These are phyloP conservation scores for Penicillium angulare DNA, from an alignment of 495 filamentous ascomycete genomes.

Conservation along the genomic window DNA sequence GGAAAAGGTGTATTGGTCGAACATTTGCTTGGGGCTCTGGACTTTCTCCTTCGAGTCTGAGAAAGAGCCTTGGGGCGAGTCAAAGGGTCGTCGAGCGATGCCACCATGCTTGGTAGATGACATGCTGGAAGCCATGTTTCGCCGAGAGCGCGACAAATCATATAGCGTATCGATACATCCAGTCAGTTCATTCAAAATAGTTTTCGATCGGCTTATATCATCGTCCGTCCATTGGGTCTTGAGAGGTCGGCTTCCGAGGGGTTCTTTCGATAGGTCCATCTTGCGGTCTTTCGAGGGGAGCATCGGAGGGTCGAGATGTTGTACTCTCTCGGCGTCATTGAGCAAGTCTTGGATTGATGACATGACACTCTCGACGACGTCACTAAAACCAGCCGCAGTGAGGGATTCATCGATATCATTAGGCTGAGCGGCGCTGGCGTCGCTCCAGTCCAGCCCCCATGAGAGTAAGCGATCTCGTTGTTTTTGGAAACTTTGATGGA, in stretches of 20 bases:
- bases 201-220: conserved; percentile 47
- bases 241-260: conserved; percentile 30
- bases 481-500: conserved; percentile 57
- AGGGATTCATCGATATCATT: conserved; percentile 85
- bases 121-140: conserved; percentile 46
- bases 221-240: conserved; percentile 51
- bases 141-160: conserved; percentile 75
- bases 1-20: conserved; percentile 17
- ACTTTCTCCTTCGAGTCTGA: conserved; percentile 35
- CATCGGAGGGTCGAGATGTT: conserved; percentile 50
- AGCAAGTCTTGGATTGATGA: conserved; percentile 83
- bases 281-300: conserved; percentile 38
- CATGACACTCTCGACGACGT: conserved; percentile 87
- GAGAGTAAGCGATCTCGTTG: conserved; percentile 66
- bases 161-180: conserved; percentile 87
- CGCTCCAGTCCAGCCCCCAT: conserved; percentile 92
- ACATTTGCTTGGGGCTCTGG: conserved; percentile 23
- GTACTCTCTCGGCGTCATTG: conserved; percentile 80
- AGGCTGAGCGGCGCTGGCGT: conserved; percentile 60
- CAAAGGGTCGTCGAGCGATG: conserved; percentile 29
- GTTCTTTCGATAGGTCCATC: conserved; percentile 36
- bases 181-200: conserved; percentile 74
- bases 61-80: conserved; percentile 25
- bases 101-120: conserved; percentile 32
- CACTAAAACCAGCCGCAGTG: conserved; percentile 78